Evolutionary conservation across 225 moss, liverwort and hornwort species (phyloP), one percentile per base, ranked within the genome.

Genomic region (Ulota crispa): DNA sequence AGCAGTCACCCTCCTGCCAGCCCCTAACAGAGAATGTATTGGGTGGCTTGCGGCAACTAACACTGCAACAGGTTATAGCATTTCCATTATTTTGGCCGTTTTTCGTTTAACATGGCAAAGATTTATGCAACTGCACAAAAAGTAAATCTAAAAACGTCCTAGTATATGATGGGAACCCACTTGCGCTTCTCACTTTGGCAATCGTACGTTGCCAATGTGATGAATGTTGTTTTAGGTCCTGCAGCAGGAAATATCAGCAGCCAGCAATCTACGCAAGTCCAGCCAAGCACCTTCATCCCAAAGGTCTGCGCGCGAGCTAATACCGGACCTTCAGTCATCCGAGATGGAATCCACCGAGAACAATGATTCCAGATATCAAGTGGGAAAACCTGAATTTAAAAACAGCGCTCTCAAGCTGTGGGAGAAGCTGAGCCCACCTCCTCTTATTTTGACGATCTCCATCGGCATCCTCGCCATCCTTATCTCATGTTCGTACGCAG

Each of bases 381-480:
- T 15, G 15, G 36, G 1, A 18, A 77, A 78, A 81, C 18, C 28
- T 54, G 68, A 73, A 18, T 30, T 60, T 8, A 67, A 68, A 30
- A 37, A 57, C 30, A 65, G 5, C 5, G 21, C 60, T 45, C 10
- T 64, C 39, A 82, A 82, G 47, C 3, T 83, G 8, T 78, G 74
- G 77, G 31, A 56, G 45, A 73, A 73, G 41, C 9, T 83, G 15
- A 85, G 52, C 27, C 68, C 62, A 26, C 73, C 21, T 69, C 78
- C 32, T 45, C 69, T 88, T 64, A 6, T 78, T 56, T 42, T 68
- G 11, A 86, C 75, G 1, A 56, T 86, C 27, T 76, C 80, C 32
- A 78, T 88, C 1, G 41, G 65, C 52, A 63, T 81, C 56, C 80
- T 88, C 12, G 78, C 85, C 56, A 42, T 83, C 57, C 74, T 88